phyloP scores from a whole-genome alignment of 176 grass and related monocot genomes.

The Cenchrus fungigraminus region DNA sequence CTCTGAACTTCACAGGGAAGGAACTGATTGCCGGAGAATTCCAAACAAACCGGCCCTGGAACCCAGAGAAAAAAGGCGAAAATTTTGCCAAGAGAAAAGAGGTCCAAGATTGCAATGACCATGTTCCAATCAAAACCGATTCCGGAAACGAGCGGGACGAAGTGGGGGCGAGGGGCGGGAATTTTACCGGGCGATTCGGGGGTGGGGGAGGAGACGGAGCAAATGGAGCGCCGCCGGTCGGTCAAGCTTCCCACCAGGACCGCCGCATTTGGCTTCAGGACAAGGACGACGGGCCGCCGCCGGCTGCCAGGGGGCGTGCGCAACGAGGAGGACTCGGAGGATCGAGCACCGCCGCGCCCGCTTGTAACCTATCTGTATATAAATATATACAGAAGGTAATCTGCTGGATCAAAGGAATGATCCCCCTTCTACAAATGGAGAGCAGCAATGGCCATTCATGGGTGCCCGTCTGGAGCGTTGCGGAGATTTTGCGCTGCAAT shows the following conservation, averaged over 20 bases:
- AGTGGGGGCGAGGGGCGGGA: too few relatives aligned
- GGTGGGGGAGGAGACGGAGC: neutral
- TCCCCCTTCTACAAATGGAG: neutral
- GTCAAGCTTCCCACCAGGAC: slow-evolving; percentile 5
- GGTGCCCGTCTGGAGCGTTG: neutral
- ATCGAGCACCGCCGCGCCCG: neutral
- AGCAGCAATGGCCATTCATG: neutral
- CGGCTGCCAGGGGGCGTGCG: neutral
- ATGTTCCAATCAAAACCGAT: neutral
- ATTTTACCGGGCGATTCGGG: neutral
- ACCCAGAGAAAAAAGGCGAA: neutral
- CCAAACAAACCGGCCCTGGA: neutral
- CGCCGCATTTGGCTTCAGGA: slow-evolving; percentile 6
- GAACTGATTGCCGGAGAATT: neutral
- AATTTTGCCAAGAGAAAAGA: neutral
- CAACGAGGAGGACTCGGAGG: neutral
- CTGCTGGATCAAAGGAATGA: neutral
- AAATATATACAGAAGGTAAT: neutral
- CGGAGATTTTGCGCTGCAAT: neutral
- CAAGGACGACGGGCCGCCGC: neutral
- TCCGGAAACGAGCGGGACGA: neutral
- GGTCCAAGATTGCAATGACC: neutral
- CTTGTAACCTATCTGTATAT: neutral
- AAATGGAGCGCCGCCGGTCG: slow-evolving; percentile 19
- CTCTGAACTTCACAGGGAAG: neutral